Base-by-base conservation (phyloP, 2,329 filamentous ascomycete genomes). In the Curvularia eragrostidis region DNA sequence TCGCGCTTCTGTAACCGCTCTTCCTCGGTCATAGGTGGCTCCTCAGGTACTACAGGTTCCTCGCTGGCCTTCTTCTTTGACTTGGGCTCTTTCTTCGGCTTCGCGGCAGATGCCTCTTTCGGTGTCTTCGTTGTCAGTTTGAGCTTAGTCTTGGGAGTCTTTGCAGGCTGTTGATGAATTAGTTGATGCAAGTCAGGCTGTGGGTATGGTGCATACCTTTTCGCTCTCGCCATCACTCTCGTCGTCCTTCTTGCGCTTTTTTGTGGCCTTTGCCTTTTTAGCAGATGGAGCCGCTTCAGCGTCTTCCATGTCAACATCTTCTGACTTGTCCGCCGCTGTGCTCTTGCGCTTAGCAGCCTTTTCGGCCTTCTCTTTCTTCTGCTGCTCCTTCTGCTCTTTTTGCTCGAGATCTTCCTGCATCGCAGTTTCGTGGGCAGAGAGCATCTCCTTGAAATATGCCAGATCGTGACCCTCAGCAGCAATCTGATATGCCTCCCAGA, bases 391-490 rank as follows among this genome's bases (percentile, higher is more conserved):
- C 7, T 85, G 85, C 49, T 85, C 89, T 63, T 87, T 83, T 65
- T 88, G 89, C 64, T 89, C 85, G 39, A 83, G 81, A 56, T 86
- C 84, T 63, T 82, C 78, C 60, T 82, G 77, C 54, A 86, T 62
- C 13, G 85, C 84, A 56, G 82, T 78, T 63, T 87, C 81, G 68
- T 87, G 86, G 26, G 83, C 80, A 15, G 75, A 71, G 44, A 98
- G 84, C 61, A 97, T 82, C 12, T 87, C 84, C 81, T 97, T 97
- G 84, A 93, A 98, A 78, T 91, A 86, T 3, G 89, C 82, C 32
- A 99, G 81, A 54, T 90, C 85, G 69, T 97, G 86, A 52, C 88
- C 84, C 74, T 97, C 88, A 13, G 89, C 84, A 10, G 93, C 94
- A 58, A 97, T 85, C 61, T 87, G 79, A 79, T 93, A 96, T 1